These are phyloP conservation scores for Leccinellum rugosiceps DNA, from an alignment of 768 basidiomycete genomes.

Conservation along the genomic window DNA sequence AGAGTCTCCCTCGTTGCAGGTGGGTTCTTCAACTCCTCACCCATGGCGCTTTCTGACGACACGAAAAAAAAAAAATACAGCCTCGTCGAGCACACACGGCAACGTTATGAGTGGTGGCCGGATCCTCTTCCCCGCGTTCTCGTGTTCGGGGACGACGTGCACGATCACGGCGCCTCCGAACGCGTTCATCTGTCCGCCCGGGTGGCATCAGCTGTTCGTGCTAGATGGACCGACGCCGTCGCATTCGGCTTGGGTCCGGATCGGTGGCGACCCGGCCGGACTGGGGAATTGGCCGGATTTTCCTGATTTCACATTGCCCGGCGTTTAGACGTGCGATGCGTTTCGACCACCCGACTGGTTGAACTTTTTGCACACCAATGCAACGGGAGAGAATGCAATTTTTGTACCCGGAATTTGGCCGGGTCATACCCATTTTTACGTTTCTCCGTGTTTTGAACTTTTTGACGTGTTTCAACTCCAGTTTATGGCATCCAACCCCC, in stretches of 20 bases:
- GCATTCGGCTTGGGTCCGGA: slow-evolving; percentile 68
- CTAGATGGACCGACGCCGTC: slow-evolving; percentile 79
- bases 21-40: slow-evolving; percentile 23
- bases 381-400: too few relatives aligned
- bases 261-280: slow-evolving; percentile 69
- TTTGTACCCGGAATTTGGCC: slow-evolving; percentile 21
- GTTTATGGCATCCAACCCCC: too few relatives aligned
- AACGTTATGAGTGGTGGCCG: slow-evolving; percentile 69
- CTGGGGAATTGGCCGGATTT: slow-evolving; percentile 73
- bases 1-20: slow-evolving; percentile 64
- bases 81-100: slow-evolving; percentile 73
- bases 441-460: not conserved
- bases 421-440: slow-evolving; percentile 51
- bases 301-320: slow-evolving; percentile 67
- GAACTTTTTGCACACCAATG: not conserved
- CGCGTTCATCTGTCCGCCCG: slow-evolving; percentile 65
- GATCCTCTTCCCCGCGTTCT: slow-evolving; percentile 70
- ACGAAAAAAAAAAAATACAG: slow-evolving; percentile 37
- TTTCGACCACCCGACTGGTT: too few relatives aligned
- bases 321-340: slow-evolving; percentile 35
- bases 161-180: slow-evolving; percentile 78
- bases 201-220: slow-evolving; percentile 74
- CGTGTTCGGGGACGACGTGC: slow-evolving; percentile 67
- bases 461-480: not conserved
- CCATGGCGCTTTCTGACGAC: too few relatives aligned